Evolutionary conservation across 257 asterid genomes (phyloP).

Genomic region (Solanum pinnatisectum): DNA sequence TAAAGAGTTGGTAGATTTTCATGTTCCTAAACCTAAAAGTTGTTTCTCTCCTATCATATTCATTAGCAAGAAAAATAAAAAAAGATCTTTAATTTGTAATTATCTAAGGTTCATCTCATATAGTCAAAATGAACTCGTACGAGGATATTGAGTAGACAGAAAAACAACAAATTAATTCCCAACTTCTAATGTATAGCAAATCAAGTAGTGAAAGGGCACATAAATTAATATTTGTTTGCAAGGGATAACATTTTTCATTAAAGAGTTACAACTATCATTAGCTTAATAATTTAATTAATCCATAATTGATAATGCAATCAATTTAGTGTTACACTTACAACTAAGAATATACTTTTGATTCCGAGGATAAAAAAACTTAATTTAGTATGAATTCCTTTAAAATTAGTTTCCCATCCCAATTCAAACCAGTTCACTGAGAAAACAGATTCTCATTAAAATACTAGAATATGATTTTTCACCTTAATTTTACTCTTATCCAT

Average conservation of each 20-base stretch:
- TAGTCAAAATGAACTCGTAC: too few species aligned
- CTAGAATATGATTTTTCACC: neutral
- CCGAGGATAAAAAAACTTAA: too few species aligned
- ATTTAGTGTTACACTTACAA: neutral
- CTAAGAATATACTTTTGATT: neutral
- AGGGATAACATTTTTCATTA: neutral
- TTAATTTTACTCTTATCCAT: neutral
- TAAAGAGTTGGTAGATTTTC: neutral
- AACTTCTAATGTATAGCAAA: neutral
- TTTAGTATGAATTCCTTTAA: neutral
- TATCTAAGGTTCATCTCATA: neutral
- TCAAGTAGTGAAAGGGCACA: neutral
- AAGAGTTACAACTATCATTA: too few species aligned
- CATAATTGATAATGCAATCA: neutral
- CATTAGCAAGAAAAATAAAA: neutral
- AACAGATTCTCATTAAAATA: too few species aligned
- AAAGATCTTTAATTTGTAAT: neutral
- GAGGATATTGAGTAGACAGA: fast-evolving
- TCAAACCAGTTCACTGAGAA: too few species aligned
- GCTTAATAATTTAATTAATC: neutral
- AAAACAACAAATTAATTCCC: neutral
- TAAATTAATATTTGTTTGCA: neutral
- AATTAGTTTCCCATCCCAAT: neutral
- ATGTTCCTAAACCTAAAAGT: neutral
- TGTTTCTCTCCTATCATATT: neutral